Conservation (phyloP, 495 filamentous ascomycete species). For the Aspergillus olivimuriae region DNA sequence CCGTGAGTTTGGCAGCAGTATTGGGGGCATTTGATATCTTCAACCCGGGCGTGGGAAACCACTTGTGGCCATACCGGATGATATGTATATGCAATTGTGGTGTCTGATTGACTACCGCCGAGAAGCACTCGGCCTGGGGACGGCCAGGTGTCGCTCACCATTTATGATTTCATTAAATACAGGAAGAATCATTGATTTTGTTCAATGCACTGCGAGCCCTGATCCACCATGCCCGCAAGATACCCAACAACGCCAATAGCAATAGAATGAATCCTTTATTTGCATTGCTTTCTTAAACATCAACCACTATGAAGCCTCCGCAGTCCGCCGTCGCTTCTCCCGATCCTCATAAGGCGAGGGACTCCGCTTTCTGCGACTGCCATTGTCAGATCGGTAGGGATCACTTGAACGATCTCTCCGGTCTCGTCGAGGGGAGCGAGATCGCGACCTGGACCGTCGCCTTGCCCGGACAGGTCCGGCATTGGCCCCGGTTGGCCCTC, state of each 20-base stretch:
- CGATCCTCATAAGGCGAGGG: conserved; percentile 56
- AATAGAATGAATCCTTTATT: conserved; percentile 10
- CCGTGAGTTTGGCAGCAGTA: too few species aligned
- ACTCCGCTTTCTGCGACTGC: conserved; percentile 54
- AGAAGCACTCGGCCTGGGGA: neutral
- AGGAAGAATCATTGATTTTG: conserved; percentile 1
- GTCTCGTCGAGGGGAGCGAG: conserved; percentile 29
- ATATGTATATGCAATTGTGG: neutral
- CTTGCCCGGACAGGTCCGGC: conserved; percentile 38
- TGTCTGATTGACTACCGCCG: neutral
- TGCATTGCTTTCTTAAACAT: conserved; percentile 5
- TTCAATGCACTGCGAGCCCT: neutral
- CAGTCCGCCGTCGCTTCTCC: conserved; percentile 63
- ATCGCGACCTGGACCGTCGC: conserved; percentile 29
- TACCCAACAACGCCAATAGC: conserved; percentile 21
- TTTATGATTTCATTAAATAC: conserved; percentile 2
- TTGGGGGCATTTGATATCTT: too few species aligned
- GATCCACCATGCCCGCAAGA: conserved; percentile 7
- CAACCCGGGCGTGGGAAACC: too few species aligned
- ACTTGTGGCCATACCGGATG: neutral
- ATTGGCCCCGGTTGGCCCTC: conserved; percentile 45
- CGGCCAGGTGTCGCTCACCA: conserved; percentile 1
- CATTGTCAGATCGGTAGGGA: conserved; percentile 25
- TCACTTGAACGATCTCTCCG: conserved; percentile 44
- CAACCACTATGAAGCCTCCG: conserved; percentile 26